Conservation (phyloP, 179 eudicot species). For the Silene noctiflora region DNA sequence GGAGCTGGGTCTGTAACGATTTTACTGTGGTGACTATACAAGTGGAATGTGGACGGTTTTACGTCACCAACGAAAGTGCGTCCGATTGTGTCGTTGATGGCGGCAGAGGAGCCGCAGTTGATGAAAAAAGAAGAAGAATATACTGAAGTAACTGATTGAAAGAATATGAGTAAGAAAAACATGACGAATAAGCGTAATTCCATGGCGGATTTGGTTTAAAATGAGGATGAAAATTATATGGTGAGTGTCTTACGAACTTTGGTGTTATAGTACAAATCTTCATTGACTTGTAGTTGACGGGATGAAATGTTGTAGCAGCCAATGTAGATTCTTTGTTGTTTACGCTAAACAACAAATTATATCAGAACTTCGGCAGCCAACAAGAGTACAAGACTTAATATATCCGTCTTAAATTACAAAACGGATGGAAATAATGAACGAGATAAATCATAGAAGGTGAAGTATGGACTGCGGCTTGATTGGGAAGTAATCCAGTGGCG, state of each 20-base stretch:
- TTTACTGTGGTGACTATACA: constrained; percentile 5
- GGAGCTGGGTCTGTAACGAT: constrained; percentile 1
- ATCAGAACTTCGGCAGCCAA: no score
- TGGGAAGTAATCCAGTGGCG: no score
- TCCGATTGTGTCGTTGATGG: constrained; percentile 8
- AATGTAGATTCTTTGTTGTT: constrained; percentile 6
- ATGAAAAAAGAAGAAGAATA: constrained; percentile 33
- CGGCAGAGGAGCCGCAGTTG: constrained; percentile 50
- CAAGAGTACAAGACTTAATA: no score
- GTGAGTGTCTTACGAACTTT: background rate
- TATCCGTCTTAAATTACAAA: no score
- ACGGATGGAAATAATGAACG: no score
- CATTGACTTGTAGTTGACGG: constrained; percentile 19
- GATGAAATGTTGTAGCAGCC: constrained; percentile 1
- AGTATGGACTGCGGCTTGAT: no score
- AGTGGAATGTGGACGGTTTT: constrained; percentile 6
- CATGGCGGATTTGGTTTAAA: constrained; percentile 5
- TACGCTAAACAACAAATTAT: constrained; percentile 7
- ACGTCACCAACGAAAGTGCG: constrained; percentile 37
- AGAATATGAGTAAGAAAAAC: constrained; percentile 3
- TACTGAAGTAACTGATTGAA: background rate
- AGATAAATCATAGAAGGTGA: no score
- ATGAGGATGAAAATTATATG: background rate
- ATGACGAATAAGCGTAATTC: constrained; percentile 9
- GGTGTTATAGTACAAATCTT: background rate